These are phyloP conservation scores for Stropharia rugosoannulata DNA, from an alignment of 768 basidiomycete species.

Conservation along the genomic window DNA sequence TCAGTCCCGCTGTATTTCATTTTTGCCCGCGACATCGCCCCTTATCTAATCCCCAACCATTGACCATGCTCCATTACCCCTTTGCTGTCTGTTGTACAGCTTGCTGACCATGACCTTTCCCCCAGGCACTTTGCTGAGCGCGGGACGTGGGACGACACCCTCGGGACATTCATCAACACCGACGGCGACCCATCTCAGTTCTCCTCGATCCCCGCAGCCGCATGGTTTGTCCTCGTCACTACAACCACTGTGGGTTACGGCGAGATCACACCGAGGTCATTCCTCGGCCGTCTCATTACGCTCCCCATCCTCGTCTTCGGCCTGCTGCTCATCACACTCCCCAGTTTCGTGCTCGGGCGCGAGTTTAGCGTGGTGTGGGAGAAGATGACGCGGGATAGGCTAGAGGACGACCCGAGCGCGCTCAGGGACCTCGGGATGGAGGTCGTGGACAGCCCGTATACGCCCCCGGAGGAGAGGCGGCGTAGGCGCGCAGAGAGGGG, in stretches of 20 bases:
- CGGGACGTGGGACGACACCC: constrained; percentile 82
- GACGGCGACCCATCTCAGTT: constrained; percentile 86
- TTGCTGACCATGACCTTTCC: background rate
- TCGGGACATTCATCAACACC: constrained; percentile 80
- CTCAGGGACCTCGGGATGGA: background rate
- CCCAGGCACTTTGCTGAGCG: constrained; percentile 85
- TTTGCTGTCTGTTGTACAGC: too few species aligned
- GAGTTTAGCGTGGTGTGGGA: constrained; percentile 94
- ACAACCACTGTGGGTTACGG: constrained; percentile 92
- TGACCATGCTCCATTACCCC: too few species aligned
- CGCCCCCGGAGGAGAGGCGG: background rate
- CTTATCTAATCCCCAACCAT: too few species aligned
- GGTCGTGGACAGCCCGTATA: background rate
- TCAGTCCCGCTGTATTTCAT: too few species aligned
- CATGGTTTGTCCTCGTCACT: constrained; percentile 81
- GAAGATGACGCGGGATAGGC: constrained; percentile 55
- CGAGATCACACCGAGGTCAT: constrained; percentile 86
- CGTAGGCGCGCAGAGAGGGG: background rate
- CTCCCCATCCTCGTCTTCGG: constrained; percentile 87
- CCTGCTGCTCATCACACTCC: constrained; percentile 84
- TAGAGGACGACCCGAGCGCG: background rate
- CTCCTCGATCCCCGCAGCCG: constrained; percentile 45
- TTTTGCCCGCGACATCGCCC: too few species aligned
- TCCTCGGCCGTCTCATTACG: constrained; percentile 84
- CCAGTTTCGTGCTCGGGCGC: constrained; percentile 87